Conservation (phyloP, 805 yeast species). For the Kuraishia piskuri region DNA sequence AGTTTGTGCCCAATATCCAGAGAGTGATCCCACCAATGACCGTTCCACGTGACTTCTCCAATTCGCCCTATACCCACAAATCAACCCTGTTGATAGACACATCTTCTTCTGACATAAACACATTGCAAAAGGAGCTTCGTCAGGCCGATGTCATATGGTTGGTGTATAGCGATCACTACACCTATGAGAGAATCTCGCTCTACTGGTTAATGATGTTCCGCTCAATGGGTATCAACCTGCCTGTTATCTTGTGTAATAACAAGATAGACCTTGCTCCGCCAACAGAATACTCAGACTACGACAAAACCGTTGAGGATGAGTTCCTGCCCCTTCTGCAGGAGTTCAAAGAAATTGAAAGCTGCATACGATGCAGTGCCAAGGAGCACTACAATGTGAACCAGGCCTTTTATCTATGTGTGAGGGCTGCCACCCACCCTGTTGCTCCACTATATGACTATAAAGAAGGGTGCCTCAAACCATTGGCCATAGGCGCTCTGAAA, state of each 20-base stretch:
- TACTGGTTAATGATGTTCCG: conserved; percentile 95
- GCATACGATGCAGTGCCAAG: conserved; percentile 82
- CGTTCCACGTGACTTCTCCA: conserved; percentile 65
- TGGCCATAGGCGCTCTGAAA: conserved; percentile 66
- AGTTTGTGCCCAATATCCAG: conserved; percentile 68
- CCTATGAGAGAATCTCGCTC: conserved; percentile 83
- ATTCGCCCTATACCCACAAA: conserved; percentile 49
- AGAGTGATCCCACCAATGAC: conserved; percentile 77
- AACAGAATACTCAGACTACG: conserved; percentile 23
- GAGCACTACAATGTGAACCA: conserved; percentile 81
- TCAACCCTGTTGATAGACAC: conserved; percentile 79
- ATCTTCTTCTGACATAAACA: conserved; percentile 49
- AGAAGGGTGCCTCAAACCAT: conserved; percentile 71
- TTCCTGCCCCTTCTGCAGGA: conserved; percentile 80
- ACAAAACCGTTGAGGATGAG: conserved; percentile 57
- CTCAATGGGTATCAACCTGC: conserved; percentile 87
- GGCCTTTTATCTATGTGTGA: conserved; percentile 85
- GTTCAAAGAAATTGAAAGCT: conserved; percentile 89
- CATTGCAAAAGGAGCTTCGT: conserved; percentile 65
- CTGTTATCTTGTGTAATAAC: conserved; percentile 86
- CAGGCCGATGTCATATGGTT: conserved; percentile 89
- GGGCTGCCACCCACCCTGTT: conserved; percentile 89
- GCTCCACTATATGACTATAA: conserved; percentile 92
- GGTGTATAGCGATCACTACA: conserved; percentile 90
- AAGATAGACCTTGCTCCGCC: conserved; percentile 42